A percentile compares a stretch with the other conserved stretches of the same genome.
Conservation (phyloP, 1,284 basidiomycete genomes). For the Melampsora larici-populina region DNA sequence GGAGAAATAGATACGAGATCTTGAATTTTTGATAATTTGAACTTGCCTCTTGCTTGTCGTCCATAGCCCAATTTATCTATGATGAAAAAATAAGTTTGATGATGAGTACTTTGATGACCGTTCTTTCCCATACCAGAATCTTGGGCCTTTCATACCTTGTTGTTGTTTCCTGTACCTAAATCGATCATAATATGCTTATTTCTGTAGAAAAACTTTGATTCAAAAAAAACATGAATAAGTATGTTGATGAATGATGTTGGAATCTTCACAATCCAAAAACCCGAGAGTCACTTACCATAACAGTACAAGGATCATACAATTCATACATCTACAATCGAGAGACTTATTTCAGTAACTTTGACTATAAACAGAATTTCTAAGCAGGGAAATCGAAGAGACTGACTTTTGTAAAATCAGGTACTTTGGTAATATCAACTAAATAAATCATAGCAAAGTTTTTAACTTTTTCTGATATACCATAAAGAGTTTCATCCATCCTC, state of each 20-base stretch:
- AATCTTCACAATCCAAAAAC: too few species aligned
- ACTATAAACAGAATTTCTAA: too few species aligned
- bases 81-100: constrained; percentile 4
- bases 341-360: too few species aligned
- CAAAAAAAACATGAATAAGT: not conserved
- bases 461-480: constrained; percentile 86
- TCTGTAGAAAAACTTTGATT: constrained; percentile 55
- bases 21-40: constrained; percentile 2
- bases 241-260: too few species aligned
- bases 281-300: constrained; percentile 69
- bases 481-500: constrained; percentile 98
- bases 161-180: constrained; percentile 98
- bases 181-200: constrained; percentile 99
- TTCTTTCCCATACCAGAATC: not conserved
- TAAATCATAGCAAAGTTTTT: constrained; percentile 99
- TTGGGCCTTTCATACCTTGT: constrained; percentile 66
- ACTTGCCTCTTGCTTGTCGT: constrained; percentile 87
- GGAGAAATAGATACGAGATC: not conserved
- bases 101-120: not conserved
- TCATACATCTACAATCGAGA: constrained; percentile 72
- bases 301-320: constrained; percentile 88
- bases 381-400: constrained; percentile 50
- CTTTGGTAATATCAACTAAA: constrained; percentile 89
- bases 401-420: constrained; percentile 98
- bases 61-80: constrained; percentile 91